Evolutionary conservation across 1,139 yeast genomes (phyloP), one percentile per base, ranked within the genome.

Genomic region (Geotrichum carabidarum): DNA sequence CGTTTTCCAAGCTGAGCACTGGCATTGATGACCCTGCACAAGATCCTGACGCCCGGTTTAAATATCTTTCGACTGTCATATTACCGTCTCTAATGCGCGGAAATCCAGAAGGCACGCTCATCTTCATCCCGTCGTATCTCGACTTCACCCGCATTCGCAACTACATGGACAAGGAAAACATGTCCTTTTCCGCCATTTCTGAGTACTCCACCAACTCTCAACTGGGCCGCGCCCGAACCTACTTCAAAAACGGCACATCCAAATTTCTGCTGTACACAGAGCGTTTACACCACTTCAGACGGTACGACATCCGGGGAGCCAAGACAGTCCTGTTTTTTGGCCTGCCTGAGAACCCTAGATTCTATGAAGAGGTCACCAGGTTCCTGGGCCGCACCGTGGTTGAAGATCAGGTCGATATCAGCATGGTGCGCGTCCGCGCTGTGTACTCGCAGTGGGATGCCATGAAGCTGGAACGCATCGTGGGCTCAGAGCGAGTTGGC

Each of bases 271-370:
- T 93, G 17, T 90, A 90, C 70, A 88, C 97, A 0, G 98, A 93
- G 65, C 85, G 99, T 76, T 75, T 91, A 68, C 99, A 93, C 68
- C 94, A 88, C 67, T 93, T 84, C 74, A 79, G 96, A 62, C 77
- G 98, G 55, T 90, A 80, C 67, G 93, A 87, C 56, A 75, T 94
- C 54, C 80, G 78, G 58, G 99, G 98, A n/a, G 96, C 87, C 17
- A 84, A 86, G 67, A 86, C 83, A 55, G 78, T 93, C 44, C 70
- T 93, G 31, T 81, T 93, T 74, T 94, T 90, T 68, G 89, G 86
- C 31, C 76, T 87, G 18, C 99, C 99, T 7, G 77, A 84, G 17
- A 90, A 93, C 68, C 96, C 97, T 5, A 67, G 78, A 38, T 93
- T 89, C 66, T 93, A 91, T 69, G 77, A 79, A 46, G 97, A 93